Evolutionary conservation across 1,284 basidiomycete genomes (phyloP).

Genomic region (Pterula multifida): DNA sequence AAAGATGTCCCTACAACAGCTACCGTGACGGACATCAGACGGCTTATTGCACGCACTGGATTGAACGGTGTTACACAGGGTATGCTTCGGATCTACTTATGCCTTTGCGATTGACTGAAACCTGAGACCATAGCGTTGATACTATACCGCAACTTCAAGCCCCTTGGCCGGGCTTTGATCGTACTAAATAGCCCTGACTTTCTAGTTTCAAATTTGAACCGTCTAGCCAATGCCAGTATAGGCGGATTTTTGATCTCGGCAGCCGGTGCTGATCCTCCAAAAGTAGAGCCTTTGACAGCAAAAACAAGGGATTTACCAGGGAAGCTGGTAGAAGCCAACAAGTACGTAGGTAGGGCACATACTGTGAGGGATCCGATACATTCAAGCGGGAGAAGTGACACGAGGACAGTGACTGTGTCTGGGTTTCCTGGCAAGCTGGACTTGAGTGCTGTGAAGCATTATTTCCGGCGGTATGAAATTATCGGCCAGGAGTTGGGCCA

Average conservation of each 20-base stretch:
- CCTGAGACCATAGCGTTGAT: not conserved
- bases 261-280: not conserved
- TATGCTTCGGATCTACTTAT: slow-evolving; percentile 15
- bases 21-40: slow-evolving; percentile 42
- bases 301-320: not conserved
- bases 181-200: slow-evolving; percentile 34
- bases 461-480: not conserved
- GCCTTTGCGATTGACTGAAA: slow-evolving; percentile 1
- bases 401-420: not conserved
- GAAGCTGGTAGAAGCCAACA: not conserved
- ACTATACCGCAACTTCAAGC: slow-evolving; percentile 24
- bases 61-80: slow-evolving; percentile 43
- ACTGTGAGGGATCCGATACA: not conserved
- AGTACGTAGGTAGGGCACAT: not conserved
- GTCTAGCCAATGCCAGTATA: slow-evolving; percentile 29
- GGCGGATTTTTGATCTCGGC: slow-evolving; percentile 27
- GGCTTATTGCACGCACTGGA: slow-evolving; percentile 32
- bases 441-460: not conserved
- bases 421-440: not conserved
- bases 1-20: slow-evolving; percentile 36
- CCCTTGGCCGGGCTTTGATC: slow-evolving; percentile 44
- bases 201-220: slow-evolving; percentile 25
- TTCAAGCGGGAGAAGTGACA: not conserved
- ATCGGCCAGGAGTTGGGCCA: slow-evolving; percentile 7
- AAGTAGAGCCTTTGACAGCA: not conserved